A percentile compares a stretch with the other conserved stretches of the same genome.
Conservation (phyloP, 768 basidiomycete genomes). For the Mrakia gelida region DNA sequence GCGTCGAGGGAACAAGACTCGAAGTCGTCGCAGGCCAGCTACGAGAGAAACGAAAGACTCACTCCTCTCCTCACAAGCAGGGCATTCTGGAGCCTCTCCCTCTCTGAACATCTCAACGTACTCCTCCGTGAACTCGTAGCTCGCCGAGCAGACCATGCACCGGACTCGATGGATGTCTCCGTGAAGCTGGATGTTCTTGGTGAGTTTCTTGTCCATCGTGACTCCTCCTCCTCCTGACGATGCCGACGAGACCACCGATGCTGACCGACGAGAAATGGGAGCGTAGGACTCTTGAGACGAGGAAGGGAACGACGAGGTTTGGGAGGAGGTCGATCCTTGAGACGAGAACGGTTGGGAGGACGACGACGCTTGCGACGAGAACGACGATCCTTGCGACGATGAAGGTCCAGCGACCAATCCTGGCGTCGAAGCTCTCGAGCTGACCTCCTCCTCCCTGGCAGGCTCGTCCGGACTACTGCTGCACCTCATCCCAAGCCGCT, state of each 20-base stretch:
- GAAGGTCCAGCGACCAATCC: neutral
- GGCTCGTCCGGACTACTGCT: conserved; percentile 49
- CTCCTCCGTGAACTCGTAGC: conserved; percentile 63
- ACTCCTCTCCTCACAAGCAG: conserved; percentile 79
- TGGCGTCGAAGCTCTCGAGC: neutral
- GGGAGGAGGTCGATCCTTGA: conserved; percentile 21
- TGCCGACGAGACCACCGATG: conserved; percentile 40
- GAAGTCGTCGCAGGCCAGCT: neutral
- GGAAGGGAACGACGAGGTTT: neutral
- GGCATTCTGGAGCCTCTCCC: conserved; percentile 77
- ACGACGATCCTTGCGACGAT: conserved; percentile 2
- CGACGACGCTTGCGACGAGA: neutral
- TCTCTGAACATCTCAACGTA: conserved; percentile 61
- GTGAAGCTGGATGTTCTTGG: conserved; percentile 87
- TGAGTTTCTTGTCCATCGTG: conserved; percentile 63
- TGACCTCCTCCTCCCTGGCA: neutral
- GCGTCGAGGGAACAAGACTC: neutral
- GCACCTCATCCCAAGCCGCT: conserved; percentile 66
- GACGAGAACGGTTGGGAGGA: neutral
- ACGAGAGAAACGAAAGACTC: conserved; percentile 44
- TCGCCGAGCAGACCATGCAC: conserved; percentile 76
- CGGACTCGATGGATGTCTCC: conserved; percentile 89
- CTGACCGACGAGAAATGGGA: neutral
- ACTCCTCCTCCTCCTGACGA: conserved; percentile 56
- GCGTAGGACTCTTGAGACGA: neutral